Percentiles rank a stretch among this genome's conserved stretches.
phyloP scores from a whole-genome alignment of 2,329 filamentous ascomycete species.

The Ceratocystis alfenasii region DNA sequence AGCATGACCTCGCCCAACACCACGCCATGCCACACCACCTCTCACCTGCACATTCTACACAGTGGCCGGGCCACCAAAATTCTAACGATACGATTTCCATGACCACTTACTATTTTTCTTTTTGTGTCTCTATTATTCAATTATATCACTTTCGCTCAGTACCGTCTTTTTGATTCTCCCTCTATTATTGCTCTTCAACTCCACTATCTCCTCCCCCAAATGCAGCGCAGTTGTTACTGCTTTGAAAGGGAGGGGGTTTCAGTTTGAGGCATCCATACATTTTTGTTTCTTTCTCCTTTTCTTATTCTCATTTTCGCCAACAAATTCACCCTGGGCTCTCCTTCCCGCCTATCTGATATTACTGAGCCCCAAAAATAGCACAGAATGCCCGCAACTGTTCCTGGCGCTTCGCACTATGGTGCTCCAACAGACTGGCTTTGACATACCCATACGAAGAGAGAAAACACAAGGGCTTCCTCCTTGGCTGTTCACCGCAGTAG shows the following conservation, averaged over 20 bases:
- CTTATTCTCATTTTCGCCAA: background rate
- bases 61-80: conserved; percentile 5
- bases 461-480: conserved; percentile 2
- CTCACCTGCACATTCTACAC: background rate
- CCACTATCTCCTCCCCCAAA: background rate
- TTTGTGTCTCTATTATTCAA: conserved; percentile 9
- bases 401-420: background rate
- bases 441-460: background rate
- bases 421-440: conserved; percentile 5
- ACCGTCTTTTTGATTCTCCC: conserved; percentile 6
- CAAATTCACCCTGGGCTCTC: background rate
- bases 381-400: background rate
- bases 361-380: conserved; percentile 1
- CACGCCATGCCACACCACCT: too few species aligned
- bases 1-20: background rate
- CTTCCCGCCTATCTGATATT: background rate
- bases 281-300: conserved; percentile 2
- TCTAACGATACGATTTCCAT: conserved; percentile 16
- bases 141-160: background rate
- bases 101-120: conserved; percentile 15
- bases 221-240: background rate
- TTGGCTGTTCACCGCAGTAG: background rate
- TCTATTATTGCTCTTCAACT: background rate
- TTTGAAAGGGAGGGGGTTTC: background rate
- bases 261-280: background rate